Evolutionary conservation across 2,329 filamentous ascomycete species (phyloP), one percentile per base, ranked within the genome.

Genomic region (Ilyonectria destructans): DNA sequence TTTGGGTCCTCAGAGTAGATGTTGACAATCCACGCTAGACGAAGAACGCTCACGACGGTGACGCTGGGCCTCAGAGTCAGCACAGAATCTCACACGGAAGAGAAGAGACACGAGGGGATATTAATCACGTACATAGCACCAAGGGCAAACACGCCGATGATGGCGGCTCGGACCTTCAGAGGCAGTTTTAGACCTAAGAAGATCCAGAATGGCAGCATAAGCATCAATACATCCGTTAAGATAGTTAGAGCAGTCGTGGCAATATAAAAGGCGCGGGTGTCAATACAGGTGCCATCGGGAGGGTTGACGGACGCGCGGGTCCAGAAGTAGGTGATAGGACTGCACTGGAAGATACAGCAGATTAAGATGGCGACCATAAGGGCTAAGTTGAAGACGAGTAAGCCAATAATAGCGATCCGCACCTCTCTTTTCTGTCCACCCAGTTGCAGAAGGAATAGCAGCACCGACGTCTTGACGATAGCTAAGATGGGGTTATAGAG

Each of bases 401-500:
- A 56, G 35, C 68, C 60, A 73, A 80, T 72, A 58, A 82, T 65
- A 40, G 62, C 48, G 6, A 46, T 26, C 29, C 77, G 75, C 6
- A 83, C 68, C 3, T 48, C 9, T 73, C 19, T 75, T 74, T 31
- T 75, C 67, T 82, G 80, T 3, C 80, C 82, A 8, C 81, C 79
- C 1, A 85, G 78, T 1, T 82, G 81, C 45, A 83, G 74, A 17
- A 85, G 78, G 67, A 85, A 85, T 9, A 85, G 62, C 4, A 85
- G 77, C 17, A 84, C 78, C 4, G 84, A 85, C 6, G 80, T 78
- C 69, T 85, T 85, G 61, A 85, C 82, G 10, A 85, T 75, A 40
- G 82, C 82, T 7, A 86, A 74, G 46, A 85, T 81, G 0, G 83
- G 83, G 57, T 84, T 85, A 76, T 85, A 85, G 1, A 83, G 73